Percentiles rank a stretch among this genome's conserved stretches.
Evolutionary conservation across 495 filamentous ascomycete species (phyloP).

Genomic region (Neurospora sp.): DNA sequence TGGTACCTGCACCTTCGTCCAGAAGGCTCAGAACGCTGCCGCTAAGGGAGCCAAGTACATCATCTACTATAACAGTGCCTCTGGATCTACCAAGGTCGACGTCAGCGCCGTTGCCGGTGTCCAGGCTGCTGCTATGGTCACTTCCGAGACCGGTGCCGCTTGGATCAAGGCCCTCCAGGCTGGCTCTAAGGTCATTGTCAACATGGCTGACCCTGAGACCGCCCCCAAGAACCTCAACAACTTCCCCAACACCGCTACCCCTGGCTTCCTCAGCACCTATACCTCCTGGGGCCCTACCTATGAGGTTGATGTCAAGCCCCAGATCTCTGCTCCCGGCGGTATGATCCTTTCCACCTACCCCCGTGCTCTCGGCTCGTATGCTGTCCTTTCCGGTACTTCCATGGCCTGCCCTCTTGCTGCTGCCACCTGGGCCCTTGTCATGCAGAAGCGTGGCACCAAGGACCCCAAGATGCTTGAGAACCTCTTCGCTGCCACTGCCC

Average conservation of each 20-base stretch:
- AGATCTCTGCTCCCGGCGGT: constrained; percentile 44
- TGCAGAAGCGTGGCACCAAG: constrained; percentile 36
- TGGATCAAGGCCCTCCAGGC: constrained; percentile 31
- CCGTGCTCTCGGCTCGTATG: constrained; percentile 39
- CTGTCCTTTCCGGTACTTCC: constrained; percentile 46
- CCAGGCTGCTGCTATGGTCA: constrained; percentile 34
- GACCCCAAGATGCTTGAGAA: constrained; percentile 38
- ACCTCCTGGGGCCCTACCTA: constrained; percentile 48
- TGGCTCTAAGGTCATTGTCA: constrained; percentile 30
- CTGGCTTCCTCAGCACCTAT: constrained; percentile 39
- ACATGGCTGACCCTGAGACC: constrained; percentile 31
- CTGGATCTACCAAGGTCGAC: constrained; percentile 22
- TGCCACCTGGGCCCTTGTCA: constrained; percentile 43
- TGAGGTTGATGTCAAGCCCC: constrained; percentile 44
- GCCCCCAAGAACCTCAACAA: constrained; percentile 26
- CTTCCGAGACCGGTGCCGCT: constrained; percentile 30
- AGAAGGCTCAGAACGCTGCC: constrained; percentile 41
- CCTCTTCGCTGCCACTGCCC: constrained; percentile 35
- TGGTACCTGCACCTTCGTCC: constrained; percentile 39
- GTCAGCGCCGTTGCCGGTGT: constrained; percentile 17
- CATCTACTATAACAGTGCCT: constrained; percentile 41
- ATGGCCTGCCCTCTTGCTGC: constrained; percentile 51
- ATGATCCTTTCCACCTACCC: constrained; percentile 49
- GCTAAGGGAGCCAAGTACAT: constrained; percentile 45
- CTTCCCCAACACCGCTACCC: constrained; percentile 26